Percentiles rank a stretch among this genome's conserved stretches.
These are phyloP conservation scores for Acrocalymma vagum DNA, from an alignment of 2,329 filamentous ascomycete species.

Conservation along the genomic window DNA sequence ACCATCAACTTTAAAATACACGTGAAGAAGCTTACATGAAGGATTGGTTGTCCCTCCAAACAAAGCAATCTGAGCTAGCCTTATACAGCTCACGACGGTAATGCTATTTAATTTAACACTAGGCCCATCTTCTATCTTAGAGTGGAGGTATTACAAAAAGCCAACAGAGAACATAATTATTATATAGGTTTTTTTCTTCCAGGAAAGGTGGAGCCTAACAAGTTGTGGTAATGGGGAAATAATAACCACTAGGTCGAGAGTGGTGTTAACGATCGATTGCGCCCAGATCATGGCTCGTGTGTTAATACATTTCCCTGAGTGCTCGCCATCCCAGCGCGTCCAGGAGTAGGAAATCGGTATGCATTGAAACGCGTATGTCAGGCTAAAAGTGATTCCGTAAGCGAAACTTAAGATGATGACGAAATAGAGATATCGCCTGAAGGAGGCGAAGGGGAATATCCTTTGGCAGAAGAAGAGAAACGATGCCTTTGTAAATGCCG, in stretches of 20 bases:
- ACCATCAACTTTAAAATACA: too few relatives aligned
- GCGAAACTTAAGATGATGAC: conserved; percentile 15
- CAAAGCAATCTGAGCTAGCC: too few relatives aligned
- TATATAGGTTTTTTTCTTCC: conserved; percentile 38
- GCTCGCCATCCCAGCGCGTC: conserved; percentile 26
- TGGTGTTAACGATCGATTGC: conserved; percentile 22
- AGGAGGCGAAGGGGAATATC: conserved; percentile 29
- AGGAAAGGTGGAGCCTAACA: conserved; percentile 23
- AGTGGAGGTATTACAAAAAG: conserved; percentile 40
- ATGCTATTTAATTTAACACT: too few relatives aligned
- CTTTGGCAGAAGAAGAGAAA: conserved; percentile 34
- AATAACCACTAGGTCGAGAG: conserved; percentile 23
- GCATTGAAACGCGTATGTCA: conserved; percentile 31
- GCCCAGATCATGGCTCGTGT: conserved; percentile 17
- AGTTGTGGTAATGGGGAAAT: conserved; percentile 26
- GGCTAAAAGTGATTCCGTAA: conserved; percentile 26
- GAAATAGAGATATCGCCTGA: conserved; percentile 4
- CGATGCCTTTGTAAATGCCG: conserved; percentile 28
- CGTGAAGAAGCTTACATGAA: too few relatives aligned
- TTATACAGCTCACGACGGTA: too few relatives aligned
- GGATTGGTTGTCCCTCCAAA: too few relatives aligned
- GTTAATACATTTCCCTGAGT: conserved; percentile 34
- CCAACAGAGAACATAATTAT: conserved; percentile 42
- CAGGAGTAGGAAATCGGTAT: conserved; percentile 24
- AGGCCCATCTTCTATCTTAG: too few relatives aligned